Base-by-base conservation (phyloP, 768 basidiomycete genomes). In the Collybia nuda region DNA sequence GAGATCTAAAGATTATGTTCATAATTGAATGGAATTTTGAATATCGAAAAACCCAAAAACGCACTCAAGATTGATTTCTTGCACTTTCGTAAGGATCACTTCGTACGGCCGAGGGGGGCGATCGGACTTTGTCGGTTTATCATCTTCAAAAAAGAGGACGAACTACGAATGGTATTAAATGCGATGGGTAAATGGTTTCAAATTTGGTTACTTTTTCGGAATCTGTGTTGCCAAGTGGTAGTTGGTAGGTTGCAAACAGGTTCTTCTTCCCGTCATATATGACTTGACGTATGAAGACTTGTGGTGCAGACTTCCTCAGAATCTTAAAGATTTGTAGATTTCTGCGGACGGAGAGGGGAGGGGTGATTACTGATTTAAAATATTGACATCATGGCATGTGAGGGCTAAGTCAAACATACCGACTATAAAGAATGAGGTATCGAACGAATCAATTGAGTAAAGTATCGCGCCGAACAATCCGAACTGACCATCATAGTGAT, bases 401-500 rank as follows among this genome's bases (percentile, higher is more conserved):
- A 32, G 14, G 14, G 14, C 7, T 3, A 11, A 32, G 12, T 32
- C 12, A 14, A 46, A 51, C 50, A 36, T 42, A 51, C 51, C 44
- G 22, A 43, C 42, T 43, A 29, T 21, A n/a, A 24, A 4, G 29
- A 43, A 9, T 15, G 22, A 39, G 39, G 8, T 15, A 18, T 14
- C 15, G 21, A 45, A 28, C 32, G 38, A 49, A 11, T 26, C 4
- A 7, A 3, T 26, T 26, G 7, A 26, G 24, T 26, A 26, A 23
- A 26, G 12, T 40, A 9, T 21, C 12, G 3, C n/a, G 24, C 5
- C 17, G 22, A 43, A 23, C 35, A 14, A 36, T 15, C 4, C 6
- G 24, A 26, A 38, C 43, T 6, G 32, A 84, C 85, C 82, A 59
- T 90, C 88, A 54, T 90, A 90, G 48, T 90, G 88, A 46, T 80